These are phyloP conservation scores for Jacaranda mimosifolia DNA, from an alignment of 257 asterid species.

Conservation along the genomic window DNA sequence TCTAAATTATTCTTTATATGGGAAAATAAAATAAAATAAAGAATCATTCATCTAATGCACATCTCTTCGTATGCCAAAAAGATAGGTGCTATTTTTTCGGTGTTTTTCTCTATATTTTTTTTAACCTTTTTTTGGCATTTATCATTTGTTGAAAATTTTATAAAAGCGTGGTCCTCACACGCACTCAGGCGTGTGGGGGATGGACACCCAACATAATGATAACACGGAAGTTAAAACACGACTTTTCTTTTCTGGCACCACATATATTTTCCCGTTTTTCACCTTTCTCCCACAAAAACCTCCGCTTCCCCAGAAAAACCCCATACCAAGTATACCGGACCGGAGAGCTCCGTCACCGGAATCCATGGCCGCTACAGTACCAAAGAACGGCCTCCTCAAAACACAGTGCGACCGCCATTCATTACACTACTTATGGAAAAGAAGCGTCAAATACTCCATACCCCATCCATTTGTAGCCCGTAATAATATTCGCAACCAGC, in stretches of 20 bases:
- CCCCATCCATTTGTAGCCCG: slow-evolving; percentile 34
- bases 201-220: background rate
- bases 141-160: background rate
- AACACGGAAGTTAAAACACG: background rate
- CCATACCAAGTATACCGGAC: background rate
- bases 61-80: too few species aligned
- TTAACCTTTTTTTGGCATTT: too few species aligned
- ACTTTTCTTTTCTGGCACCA: slow-evolving; percentile 25
- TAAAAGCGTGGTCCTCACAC: slow-evolving; percentile 9
- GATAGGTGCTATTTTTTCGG: too few species aligned
- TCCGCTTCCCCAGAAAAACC: slow-evolving; percentile 28
- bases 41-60: too few species aligned
- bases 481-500: slow-evolving; percentile 29
- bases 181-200: background rate
- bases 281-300: slow-evolving; percentile 14
- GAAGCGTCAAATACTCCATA: slow-evolving; percentile 23
- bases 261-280: background rate
- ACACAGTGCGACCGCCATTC: slow-evolving; percentile 4
- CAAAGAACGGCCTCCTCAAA: slow-evolving; percentile 36
- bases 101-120: too few species aligned
- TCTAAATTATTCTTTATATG: background rate
- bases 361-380: slow-evolving; percentile 53
- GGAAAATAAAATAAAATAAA: too few species aligned
- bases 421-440: slow-evolving; percentile 16
- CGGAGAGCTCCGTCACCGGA: slow-evolving; percentile 31